Evolutionary conservation across 768 basidiomycete genomes (phyloP).

Genomic region (Collybia nuda): DNA sequence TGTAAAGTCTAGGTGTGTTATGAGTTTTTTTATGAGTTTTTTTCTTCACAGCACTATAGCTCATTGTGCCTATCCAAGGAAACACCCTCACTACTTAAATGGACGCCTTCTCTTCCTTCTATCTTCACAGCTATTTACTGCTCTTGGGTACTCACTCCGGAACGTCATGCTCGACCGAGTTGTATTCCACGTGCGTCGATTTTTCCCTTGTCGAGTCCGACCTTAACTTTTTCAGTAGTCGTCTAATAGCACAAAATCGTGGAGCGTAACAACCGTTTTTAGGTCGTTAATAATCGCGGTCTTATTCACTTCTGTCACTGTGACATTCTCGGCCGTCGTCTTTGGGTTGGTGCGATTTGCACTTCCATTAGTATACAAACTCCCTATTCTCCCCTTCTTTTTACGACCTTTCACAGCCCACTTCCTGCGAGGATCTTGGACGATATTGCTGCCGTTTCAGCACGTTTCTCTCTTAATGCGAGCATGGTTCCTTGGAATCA

Average conservation of each 20-base stretch:
- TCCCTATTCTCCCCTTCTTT: constrained; percentile 51
- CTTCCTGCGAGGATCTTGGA: constrained; percentile 59
- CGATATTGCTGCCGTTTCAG: constrained; percentile 45
- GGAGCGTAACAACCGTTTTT: constrained; percentile 13
- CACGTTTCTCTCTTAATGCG: constrained; percentile 45
- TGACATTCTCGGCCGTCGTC: constrained; percentile 36
- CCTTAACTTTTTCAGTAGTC: constrained; percentile 1
- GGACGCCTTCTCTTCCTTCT: constrained; percentile 64
- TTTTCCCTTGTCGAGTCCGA: not conserved
- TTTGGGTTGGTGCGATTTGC: constrained; percentile 48
- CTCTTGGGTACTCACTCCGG: constrained; percentile 49
- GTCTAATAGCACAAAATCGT: too few species aligned
- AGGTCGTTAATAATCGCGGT: constrained; percentile 34
- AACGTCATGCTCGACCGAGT: constrained; percentile 66
- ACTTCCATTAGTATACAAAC: constrained; percentile 50
- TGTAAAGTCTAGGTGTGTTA: constrained; percentile 62
- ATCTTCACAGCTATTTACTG: constrained; percentile 49
- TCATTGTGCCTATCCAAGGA: too few species aligned
- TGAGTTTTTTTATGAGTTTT: too few species aligned
- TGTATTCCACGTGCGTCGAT: constrained; percentile 24
- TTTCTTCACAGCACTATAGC: too few species aligned
- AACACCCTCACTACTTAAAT: constrained; percentile 74
- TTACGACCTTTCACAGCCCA: constrained; percentile 65
- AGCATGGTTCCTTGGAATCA: constrained; percentile 49
- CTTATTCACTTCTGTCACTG: constrained; percentile 38